phyloP scores from a whole-genome alignment of 306 rosid genomes.

The Biancaea sappan region DNA sequence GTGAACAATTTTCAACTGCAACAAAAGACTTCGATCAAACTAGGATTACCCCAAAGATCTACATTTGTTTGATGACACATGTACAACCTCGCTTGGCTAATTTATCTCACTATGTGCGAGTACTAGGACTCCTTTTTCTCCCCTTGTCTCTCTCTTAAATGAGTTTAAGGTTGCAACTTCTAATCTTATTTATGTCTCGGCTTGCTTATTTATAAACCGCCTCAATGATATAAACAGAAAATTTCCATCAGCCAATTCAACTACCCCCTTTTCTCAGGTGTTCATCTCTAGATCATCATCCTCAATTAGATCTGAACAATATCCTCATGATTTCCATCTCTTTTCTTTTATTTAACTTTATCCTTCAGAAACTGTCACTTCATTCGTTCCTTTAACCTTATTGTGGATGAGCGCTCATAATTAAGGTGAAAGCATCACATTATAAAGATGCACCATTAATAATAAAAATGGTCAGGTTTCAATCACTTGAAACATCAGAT shows the following conservation, averaged over 20 bases:
- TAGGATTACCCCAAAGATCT: not conserved
- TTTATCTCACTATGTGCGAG: not conserved
- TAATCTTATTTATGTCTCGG: not conserved
- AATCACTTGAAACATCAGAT: too few relatives aligned
- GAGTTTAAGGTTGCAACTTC: not conserved
- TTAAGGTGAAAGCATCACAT: too few relatives aligned
- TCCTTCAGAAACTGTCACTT: not conserved
- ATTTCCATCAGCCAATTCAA: not conserved
- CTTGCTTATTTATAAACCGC: not conserved
- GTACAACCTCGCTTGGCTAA: not conserved
- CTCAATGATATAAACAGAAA: not conserved
- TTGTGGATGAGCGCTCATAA: not conserved
- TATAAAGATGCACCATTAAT: not conserved
- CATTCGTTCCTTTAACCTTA: not conserved
- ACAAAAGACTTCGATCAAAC: not conserved
- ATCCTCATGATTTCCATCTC: not conserved
- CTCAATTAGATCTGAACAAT: too few relatives aligned
- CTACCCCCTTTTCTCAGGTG: not conserved
- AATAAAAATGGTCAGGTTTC: not conserved
- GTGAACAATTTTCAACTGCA: slow-evolving; percentile 2
- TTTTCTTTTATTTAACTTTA: not conserved
- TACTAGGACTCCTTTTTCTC: not conserved
- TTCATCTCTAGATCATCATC: too few relatives aligned
- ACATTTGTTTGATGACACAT: not conserved
- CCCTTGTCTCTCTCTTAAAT: not conserved